phyloP scores from a whole-genome alignment of 805 yeast genomes.

The Debaryomyces tyrocola region DNA sequence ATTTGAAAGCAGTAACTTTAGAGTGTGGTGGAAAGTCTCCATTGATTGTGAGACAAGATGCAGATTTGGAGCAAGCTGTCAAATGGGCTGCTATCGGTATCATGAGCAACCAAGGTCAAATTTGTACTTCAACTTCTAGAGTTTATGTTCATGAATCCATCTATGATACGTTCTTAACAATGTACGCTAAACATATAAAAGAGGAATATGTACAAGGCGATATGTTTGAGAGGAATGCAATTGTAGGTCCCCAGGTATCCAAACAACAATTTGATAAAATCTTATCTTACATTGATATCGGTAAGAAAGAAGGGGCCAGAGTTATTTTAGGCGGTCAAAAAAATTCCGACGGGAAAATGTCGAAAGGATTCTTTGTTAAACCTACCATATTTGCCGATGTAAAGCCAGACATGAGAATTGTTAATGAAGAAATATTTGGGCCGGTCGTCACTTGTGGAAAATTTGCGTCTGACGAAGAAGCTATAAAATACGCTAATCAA shows the following conservation, averaged over 20 bases:
- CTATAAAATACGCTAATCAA: constrained; percentile 64
- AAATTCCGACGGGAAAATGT: constrained; percentile 36
- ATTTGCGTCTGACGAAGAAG: constrained; percentile 70
- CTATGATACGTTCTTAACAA: constrained; percentile 51
- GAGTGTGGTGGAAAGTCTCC: constrained; percentile 80
- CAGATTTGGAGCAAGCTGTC: constrained; percentile 63
- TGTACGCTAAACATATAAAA: constrained; percentile 46
- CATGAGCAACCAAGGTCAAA: constrained; percentile 65
- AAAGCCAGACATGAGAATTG: constrained; percentile 60
- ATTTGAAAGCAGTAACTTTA: constrained; percentile 62
- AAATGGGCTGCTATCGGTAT: constrained; percentile 69
- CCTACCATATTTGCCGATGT: constrained; percentile 81
- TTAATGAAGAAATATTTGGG: constrained; percentile 83
- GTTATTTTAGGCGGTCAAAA: constrained; percentile 43
- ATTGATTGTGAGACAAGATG: constrained; percentile 59
- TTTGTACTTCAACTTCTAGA: constrained; percentile 68
- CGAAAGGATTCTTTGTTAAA: constrained; percentile 63
- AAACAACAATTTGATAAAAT: constrained; percentile 57
- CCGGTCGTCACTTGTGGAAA: constrained; percentile 75
- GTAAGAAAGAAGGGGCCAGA: constrained; percentile 46
- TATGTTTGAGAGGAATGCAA: constrained; percentile 47
- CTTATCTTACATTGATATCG: constrained; percentile 40
- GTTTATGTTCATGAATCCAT: constrained; percentile 56
- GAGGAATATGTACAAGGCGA: constrained; percentile 55
- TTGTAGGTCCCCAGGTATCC: constrained; percentile 65